These are phyloP conservation scores for Creolimax fragrantissima DNA, from an alignment of 78 protist genomes.

Conservation along the genomic window DNA sequence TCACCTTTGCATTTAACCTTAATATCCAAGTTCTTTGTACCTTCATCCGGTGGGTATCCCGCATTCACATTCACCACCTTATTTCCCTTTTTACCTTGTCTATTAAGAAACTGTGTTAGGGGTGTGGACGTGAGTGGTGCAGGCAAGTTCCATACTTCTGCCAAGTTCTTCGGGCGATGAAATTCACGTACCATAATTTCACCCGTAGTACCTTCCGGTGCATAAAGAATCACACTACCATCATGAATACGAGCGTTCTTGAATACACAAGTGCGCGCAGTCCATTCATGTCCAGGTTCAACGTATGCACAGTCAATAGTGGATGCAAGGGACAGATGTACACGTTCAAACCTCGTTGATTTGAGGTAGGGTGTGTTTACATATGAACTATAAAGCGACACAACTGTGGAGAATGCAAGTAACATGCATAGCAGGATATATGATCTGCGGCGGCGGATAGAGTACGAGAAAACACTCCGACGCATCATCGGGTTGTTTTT, in stretches of 20 bases:
- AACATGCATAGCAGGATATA: no score
- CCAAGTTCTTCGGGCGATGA: neutral
- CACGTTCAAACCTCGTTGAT: neutral
- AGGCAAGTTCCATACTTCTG: neutral
- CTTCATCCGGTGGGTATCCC: neutral
- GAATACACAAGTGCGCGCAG: neutral
- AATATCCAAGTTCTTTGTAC: neutral
- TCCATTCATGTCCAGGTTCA: neutral
- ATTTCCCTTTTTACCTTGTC: neutral
- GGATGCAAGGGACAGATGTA: neutral
- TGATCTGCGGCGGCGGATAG: no score
- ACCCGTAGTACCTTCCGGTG: neutral
- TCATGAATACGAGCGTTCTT: neutral
- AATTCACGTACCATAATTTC: neutral
- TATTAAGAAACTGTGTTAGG: neutral
- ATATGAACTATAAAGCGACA: no score
- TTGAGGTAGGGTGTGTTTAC: no score
- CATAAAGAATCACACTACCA: neutral
- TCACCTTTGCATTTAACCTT: neutral
- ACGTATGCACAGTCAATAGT: neutral
- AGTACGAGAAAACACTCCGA: no score
- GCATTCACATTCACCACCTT: neutral
- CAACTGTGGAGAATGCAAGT: no score
- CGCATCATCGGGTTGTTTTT: no score
- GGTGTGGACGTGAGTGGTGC: neutral